Evolutionary conservation across 139 green algal genomes (phyloP), one percentile per base, ranked within the genome.

Genomic region (Picochlorum sp.): DNA sequence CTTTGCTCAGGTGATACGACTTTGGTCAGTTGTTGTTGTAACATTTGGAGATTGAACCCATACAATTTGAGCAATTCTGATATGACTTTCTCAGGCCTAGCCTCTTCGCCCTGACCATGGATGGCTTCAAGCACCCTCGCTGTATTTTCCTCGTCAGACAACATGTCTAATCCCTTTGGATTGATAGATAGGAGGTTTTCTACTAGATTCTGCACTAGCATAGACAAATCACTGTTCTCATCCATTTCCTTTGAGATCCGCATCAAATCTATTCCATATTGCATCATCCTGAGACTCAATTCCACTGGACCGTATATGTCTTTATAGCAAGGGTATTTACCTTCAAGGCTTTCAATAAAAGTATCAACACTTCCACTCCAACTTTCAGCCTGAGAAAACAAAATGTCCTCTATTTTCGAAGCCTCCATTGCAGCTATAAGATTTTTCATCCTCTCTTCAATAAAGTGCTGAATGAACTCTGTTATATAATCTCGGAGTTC

Each of bases 301-400:
- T 83, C 72, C 21, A 97, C 64, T 4, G 92, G 92, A 72, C 92
- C 78, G 20, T 87, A 49, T 4, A 97, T 67, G 62, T 98, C 92
- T 8, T 66, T 30, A 68, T 98, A 98, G 13, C 74, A 37, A 0
- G 70, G 68, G 68, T 85, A 95, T 58, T 73, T 57, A 31, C 23
- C 15, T 4, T 52, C 49, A 41, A 94, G 71, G 0, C 81, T 57
- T 7, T 74, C 60, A 0, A 23, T 49, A 80, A 85, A 91, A 1
- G 72, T 70, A 8, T 57, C 65, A n/a, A 81, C 83, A 28, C 77
- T 87, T 60, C 73, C 41, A 67, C 72, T 61, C 64, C 72, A 81
- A 11, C 31, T 60, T 3, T 57, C 38, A 4, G 65, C 70, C 28
- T 75, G 57, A 6, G 14, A 31, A 4, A 49, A 34, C 4, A 45